Percentiles rank a stretch among this genome's conserved stretches.
Evolutionary conservation across 2,329 filamentous ascomycete species (phyloP).

Genomic region (Cladobotryum mycophilum): DNA sequence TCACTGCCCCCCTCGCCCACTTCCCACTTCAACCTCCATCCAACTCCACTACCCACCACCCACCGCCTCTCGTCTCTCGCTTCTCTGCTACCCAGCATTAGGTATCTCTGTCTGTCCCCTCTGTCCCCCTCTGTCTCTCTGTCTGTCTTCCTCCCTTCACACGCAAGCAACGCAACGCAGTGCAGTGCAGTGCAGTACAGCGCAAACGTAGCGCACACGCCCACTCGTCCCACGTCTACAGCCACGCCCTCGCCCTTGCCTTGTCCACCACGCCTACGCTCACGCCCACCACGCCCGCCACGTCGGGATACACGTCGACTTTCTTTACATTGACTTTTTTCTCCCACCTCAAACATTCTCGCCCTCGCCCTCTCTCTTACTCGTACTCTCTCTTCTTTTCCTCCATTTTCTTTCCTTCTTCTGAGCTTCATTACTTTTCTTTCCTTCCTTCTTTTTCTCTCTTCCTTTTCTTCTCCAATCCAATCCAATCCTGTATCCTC

Average conservation of each 20-base stretch:
- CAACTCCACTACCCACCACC: neutral
- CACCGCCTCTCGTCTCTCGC: too few relatives aligned
- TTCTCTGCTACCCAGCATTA: too few relatives aligned
- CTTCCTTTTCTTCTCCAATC: neutral
- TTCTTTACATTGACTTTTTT: neutral
- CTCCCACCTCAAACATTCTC: slow-evolving; percentile 1
- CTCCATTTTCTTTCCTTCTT: slow-evolving; percentile 8
- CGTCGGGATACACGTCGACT: slow-evolving; percentile 14
- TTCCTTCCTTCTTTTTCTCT: slow-evolving; percentile 10
- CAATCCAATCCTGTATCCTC: neutral
- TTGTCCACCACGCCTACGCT: neutral
- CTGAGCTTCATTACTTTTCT: neutral
- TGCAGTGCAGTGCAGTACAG: slow-evolving; percentile 2
- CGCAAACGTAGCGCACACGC: slow-evolving; percentile 7
- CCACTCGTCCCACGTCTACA: slow-evolving; percentile 1
- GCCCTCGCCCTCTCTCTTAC: neutral
- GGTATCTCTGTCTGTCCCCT: too few relatives aligned
- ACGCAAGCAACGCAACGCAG: neutral
- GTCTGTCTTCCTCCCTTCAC: too few relatives aligned
- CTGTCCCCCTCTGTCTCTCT: too few relatives aligned
- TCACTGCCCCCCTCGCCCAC: neutral
- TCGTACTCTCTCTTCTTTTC: slow-evolving; percentile 6
- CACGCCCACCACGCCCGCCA: neutral
- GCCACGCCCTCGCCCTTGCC: slow-evolving; percentile 13
- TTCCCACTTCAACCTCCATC: neutral